Evolutionary conservation across 1,284 basidiomycete species (phyloP).

Genomic region (Puccinia brachypodii): DNA sequence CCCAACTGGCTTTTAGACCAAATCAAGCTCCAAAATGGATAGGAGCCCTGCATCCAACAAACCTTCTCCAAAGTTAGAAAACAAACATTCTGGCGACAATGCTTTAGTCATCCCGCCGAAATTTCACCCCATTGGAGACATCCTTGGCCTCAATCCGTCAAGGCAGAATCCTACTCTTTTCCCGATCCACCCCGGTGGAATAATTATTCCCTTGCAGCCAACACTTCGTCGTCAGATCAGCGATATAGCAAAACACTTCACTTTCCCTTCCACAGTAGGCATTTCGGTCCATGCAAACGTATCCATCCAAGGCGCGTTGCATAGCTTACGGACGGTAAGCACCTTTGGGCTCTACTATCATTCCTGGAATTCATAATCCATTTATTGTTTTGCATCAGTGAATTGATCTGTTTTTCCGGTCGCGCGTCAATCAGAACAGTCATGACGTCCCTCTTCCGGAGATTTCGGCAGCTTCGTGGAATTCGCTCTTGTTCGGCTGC

Average conservation of each 20-base stretch:
- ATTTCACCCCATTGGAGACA: not conserved
- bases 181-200: constrained; percentile 13
- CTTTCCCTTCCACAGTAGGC: not conserved
- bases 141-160: not conserved
- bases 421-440: not conserved
- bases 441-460: not conserved
- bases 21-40: not conserved
- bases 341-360: not conserved
- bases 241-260: not conserved
- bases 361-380: too few relatives aligned
- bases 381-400: not conserved
- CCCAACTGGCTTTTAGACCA: not conserved
- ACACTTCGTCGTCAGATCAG: not conserved
- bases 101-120: not conserved
- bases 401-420: not conserved
- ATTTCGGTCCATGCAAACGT: not conserved
- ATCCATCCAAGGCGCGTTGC: not conserved
- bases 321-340: not conserved
- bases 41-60: not conserved
- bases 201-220: not conserved
- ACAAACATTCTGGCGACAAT: not conserved
- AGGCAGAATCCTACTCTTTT: not conserved
- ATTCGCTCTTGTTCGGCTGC: not conserved
- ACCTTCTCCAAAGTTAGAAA: not conserved
- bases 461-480: constrained; percentile 4